A percentile compares a stretch with the other conserved stretches of the same genome.
These are phyloP conservation scores for Salicornia ramosissima DNA, from an alignment of 148 eudicot genomes.

Conservation along the genomic window DNA sequence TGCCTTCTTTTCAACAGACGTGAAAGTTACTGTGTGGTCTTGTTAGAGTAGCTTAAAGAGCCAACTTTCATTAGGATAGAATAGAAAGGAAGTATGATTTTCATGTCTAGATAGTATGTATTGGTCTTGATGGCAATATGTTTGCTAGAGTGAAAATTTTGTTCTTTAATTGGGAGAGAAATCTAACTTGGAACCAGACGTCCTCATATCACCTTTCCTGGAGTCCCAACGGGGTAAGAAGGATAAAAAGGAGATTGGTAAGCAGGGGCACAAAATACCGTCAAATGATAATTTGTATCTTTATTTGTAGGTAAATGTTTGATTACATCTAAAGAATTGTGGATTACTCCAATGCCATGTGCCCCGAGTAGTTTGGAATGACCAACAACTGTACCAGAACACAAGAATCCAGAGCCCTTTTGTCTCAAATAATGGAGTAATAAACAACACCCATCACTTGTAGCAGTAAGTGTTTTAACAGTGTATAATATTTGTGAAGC, in stretches of 20 bases:
- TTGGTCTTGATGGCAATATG: not conserved
- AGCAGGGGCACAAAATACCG: not conserved
- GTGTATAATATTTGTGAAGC: conserved; percentile 16
- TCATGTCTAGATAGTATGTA: not conserved
- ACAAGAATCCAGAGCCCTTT: conserved; percentile 9
- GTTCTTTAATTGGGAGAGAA: not conserved
- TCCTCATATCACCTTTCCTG: too few relatives aligned
- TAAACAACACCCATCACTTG: conserved; percentile 1
- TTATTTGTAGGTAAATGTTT: conserved; percentile 28
- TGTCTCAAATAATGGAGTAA: conserved; percentile 16
- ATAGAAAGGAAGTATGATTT: not conserved
- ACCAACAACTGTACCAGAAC: conserved; percentile 9
- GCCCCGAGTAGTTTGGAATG: conserved; percentile 10
- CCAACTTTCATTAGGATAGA: not conserved
- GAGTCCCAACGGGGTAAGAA: not conserved
- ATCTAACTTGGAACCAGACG: not conserved
- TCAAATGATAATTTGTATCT: not conserved
- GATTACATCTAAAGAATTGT: not conserved
- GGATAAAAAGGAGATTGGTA: not conserved
- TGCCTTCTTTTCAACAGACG: not conserved
- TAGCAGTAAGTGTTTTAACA: conserved; percentile 14
- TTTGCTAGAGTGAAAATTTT: not conserved
- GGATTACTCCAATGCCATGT: conserved; percentile 6
- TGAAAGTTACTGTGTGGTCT: not conserved
- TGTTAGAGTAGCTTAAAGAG: not conserved